Evolutionary conservation across 805 yeast species (phyloP), one percentile per base, ranked within the genome.

Genomic region (Lachancea sp.): DNA sequence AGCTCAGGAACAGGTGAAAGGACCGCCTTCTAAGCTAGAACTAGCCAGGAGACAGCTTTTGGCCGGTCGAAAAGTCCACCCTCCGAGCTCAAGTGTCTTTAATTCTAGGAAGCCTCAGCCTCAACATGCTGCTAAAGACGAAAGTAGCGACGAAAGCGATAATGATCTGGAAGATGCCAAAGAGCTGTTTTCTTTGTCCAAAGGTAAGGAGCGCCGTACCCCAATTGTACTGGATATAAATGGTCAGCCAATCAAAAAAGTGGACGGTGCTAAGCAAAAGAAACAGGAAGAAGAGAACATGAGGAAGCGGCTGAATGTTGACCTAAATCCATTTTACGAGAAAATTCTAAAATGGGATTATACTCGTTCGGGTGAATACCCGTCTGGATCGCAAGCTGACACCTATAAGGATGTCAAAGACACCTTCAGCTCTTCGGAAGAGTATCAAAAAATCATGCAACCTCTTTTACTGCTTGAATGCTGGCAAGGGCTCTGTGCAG

Each of bases 391-490:
- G 3, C 63, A 63, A 1, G 55, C 58, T 2, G 63, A 65, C 3
- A 56, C 63, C 1, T 77, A 75, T 54, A 55, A 58, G 1, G 61
- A 68, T 0, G 82, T 86, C 5, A 74, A 76, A 25, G 79, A 79
- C 51, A 56, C 65, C 1, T 93, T 86, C 57, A 46, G 56, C 0
- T 67, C 75, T 41, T 79, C 80, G 3, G 69, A 67, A n/a, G 88
- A 84, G 2, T 93, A 95, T 57, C 76, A 75, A 39, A 68, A 70
- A 30, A 72, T 77, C 1, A 83, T 87, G 62, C 85, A 82, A 52
- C 99, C 99, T 0, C 70, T 93, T 36, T 67, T 93, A 36, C 66
- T 90, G 59, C 66, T 91, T 34, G 99, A 93, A 66, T 85, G 95
- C 51, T 95, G 98, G 97, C 95, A 90, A 57, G 84, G 87, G 0